Base-by-base conservation (phyloP, 257 asterid genomes). In the Lycium ferocissimum region DNA sequence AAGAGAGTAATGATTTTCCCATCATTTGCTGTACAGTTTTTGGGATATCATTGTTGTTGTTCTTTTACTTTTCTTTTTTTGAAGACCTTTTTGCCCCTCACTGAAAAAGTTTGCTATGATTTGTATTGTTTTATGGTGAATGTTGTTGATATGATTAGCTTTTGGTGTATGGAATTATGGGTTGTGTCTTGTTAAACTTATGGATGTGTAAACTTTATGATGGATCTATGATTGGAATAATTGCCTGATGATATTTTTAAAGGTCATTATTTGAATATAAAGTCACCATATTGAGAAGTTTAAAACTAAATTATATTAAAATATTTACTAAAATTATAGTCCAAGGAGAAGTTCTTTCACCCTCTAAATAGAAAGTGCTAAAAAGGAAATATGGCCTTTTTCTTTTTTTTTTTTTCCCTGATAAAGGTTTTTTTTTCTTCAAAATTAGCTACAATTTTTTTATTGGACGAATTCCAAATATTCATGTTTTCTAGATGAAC, bases 91-190 rank as follows among this genome's bases (percentile, higher is more conserved):
- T 26, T 26, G 33, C 33, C 33, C 33, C 33, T 26, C 33, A 26
- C 33, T 26, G 33, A 26, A 26, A 26, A 26, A 26, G 33, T 26
- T 26, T 26, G 33, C 33, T 26, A 26, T 26, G 33, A 26, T 26
- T 26, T 26, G 33, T 26, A 26, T 26, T 26, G 33, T 40, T 0
- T 73, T 73, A 14, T 73, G 59, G 59, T 73, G 81, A 73, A 72
- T 72, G 80, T n/a, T 18, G 79, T 71, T 43, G 79, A 71, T 38
- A 47, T 69, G 33, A 38, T 15, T 69, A 69, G 78, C 14, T 38
- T 69, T 69, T 69, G 0, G 0, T 38, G 53, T 69, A 38, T 17
- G 53, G 3, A 37, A 49, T 26, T 13, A 6, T 49, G n/a, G 38
- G 38, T 22, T 47, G 56, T 38, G 33, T 70, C n/a, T 18, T 18